Evolutionary conservation across 208 protist species (phyloP), one percentile per base, ranked within the genome.

Genomic region (Trypanosoma vivax): DNA sequence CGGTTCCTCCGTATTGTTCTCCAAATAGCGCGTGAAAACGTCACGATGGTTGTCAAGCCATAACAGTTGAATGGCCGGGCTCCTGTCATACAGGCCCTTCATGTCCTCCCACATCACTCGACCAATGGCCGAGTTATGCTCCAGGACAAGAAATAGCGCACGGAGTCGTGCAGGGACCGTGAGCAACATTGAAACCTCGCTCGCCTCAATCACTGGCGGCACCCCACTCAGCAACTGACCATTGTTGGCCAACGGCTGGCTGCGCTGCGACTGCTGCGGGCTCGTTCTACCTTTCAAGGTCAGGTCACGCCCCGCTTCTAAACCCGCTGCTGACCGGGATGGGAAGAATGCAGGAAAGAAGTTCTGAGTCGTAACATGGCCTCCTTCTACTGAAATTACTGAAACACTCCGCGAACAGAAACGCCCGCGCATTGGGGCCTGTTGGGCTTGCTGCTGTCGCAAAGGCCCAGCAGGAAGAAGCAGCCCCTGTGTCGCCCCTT

Each of bases 91-190:
- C 25, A 76, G 37, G 1, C 37, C 51, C 18, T 71, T 23, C 1
- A 76, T 39, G 14, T 66, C 64, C 14, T 31, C 49, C 29, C 27
- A 33, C 28, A 37, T 58, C 25, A 76, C 21, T 21, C 33, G 21
- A 23, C 51, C 51, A 19, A 24, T 31, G 11, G 24, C 33, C 11
- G 48, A 42, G 9, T 2, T 21, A 2, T 46, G 33, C 31, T 68
- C 50, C 43, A 76, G 37, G 2, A 59, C 50, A 10, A 42, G 18
- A 56, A 62, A 76, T 11, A 76, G 58, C 21, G 64, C 64, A 39
- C 54, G 62, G 1, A 63, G 59, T 21, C 70, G 70, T 37, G 59
- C 64, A 0, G 64, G 49, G 10, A 39, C 38, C 2, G 46, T 28
- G 11, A 76, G 28, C 0, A 76, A 27, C 11, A 54, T 40, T 1